Evolutionary conservation across 116 monocot genomes (phyloP), one percentile per base, ranked within the genome.

Genomic region (Zostera marina): DNA sequence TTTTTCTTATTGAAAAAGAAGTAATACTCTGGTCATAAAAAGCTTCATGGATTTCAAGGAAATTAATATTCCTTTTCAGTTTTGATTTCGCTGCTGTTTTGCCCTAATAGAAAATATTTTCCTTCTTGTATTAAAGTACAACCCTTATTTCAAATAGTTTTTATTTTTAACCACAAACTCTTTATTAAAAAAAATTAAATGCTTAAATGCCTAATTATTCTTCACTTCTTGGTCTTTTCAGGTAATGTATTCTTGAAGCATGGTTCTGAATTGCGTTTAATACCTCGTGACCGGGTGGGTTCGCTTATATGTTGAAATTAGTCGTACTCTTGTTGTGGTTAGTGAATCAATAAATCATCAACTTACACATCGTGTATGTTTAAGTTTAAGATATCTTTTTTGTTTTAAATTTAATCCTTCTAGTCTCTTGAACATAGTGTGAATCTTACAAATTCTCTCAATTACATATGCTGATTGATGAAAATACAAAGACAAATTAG

Each of bases 231-330:
- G 39, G 19, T 14, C 22, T 22, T 53, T 67, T 13, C 75, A 88
- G 94, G 94, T 52, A 88, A 88, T 64, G 88, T 96, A 13, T 96
- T 88, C 68, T 76, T 96, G 47, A 96, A 96, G 64, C 94, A 96
- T 72, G 88, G 94, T 10, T 96, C 94, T 3, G 94, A 96, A 74
- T 41, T 96, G 68, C 84, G 94, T 7, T 82, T 96, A 42, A 96
- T 96, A 46, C 94, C 94, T 63, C 88, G 94, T 17, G 94, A 96
- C 54, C 67, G 94, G 56, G 94, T 96, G 56, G 94, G 94, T 58
- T 66, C 81, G 66, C 2, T 42, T 38, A 8, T 9, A 11, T 43
- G 51, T 52, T 49, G 42, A n/a, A 7, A 9, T 16, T 68, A 68
- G 52, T 21, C 49, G 15, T 49, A 56, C 32, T 56, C 40, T n/a